Evolutionary conservation across 2,329 filamentous ascomycete species (phyloP).

Genomic region (Cercospora brassicicola): DNA sequence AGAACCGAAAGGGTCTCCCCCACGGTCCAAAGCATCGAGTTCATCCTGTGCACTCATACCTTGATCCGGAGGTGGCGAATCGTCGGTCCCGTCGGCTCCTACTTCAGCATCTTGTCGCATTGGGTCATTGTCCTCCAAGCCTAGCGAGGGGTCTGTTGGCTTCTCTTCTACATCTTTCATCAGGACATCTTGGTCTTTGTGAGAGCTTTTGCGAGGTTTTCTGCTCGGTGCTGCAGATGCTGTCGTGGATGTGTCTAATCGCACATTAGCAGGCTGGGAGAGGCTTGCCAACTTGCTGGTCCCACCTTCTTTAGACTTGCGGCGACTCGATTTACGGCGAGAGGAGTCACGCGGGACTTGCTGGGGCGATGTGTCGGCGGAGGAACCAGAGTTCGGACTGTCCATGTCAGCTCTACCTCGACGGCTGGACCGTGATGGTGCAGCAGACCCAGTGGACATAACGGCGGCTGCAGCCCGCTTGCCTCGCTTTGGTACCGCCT

Average conservation of each 20-base stretch:
- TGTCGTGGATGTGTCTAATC: slow-evolving; percentile 32
- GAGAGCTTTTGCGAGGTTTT: slow-evolving; percentile 37
- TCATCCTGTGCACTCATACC: slow-evolving; percentile 50
- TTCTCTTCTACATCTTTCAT: slow-evolving; percentile 39
- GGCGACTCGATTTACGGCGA: slow-evolving; percentile 72
- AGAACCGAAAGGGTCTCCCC: slow-evolving; percentile 61
- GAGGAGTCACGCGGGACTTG: slow-evolving; percentile 61
- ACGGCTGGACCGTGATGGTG: slow-evolving; percentile 14
- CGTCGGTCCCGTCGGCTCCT: slow-evolving; percentile 49
- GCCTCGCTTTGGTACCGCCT: slow-evolving; percentile 59
- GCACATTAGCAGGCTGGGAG: slow-evolving; percentile 4
- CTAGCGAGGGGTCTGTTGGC: slow-evolving; percentile 39
- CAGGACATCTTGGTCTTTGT: slow-evolving; percentile 38
- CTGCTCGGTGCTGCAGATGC: slow-evolving; percentile 32
- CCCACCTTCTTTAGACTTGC: slow-evolving; percentile 62
- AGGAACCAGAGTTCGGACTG: slow-evolving; percentile 64
- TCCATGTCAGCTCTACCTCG: slow-evolving; percentile 27
- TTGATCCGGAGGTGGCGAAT: slow-evolving; percentile 56
- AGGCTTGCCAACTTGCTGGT: background rate
- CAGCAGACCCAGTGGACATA: slow-evolving; percentile 72
- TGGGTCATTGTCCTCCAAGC: slow-evolving; percentile 49
- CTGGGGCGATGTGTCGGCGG: slow-evolving; percentile 60
- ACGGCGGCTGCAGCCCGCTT: slow-evolving; percentile 47
- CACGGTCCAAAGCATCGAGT: slow-evolving; percentile 49
- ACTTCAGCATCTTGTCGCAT: slow-evolving; percentile 49